Evolutionary conservation across 2,329 filamentous ascomycete genomes (phyloP).

Genomic region (Talaromyces sp.): DNA sequence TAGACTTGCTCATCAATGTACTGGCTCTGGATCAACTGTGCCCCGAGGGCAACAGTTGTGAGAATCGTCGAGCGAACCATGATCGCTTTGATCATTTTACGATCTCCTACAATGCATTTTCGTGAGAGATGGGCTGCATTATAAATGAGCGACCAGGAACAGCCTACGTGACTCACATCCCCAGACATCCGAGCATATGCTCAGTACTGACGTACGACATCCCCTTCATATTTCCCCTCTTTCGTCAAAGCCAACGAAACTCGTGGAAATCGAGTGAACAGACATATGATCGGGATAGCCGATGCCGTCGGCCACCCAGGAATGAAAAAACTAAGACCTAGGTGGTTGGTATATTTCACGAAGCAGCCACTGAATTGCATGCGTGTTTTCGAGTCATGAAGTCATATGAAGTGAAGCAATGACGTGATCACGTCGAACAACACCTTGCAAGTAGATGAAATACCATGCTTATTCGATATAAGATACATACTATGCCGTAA

Average conservation of each 20-base stretch:
- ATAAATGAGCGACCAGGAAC: background rate
- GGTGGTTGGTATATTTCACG: background rate
- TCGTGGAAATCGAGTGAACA: background rate
- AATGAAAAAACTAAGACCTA: background rate
- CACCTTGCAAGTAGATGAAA: no score
- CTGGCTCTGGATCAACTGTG: constrained; percentile 1
- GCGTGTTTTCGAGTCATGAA: background rate
- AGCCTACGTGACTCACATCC: background rate
- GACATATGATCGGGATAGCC: constrained; percentile 3
- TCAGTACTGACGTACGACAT: background rate
- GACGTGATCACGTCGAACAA: background rate
- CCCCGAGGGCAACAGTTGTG: background rate
- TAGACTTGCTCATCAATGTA: constrained; percentile 12
- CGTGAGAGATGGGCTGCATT: background rate
- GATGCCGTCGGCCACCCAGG: background rate
- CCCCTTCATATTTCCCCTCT: constrained; percentile 3
- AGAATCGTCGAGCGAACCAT: constrained; percentile 6
- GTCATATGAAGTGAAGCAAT: background rate
- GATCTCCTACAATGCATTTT: background rate
- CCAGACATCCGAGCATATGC: background rate
- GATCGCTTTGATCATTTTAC: background rate
- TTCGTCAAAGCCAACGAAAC: background rate
- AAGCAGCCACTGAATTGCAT: background rate
- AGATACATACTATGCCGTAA: background rate
- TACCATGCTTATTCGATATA: background rate